Evolutionary conservation across 176 grass and related monocot species (phyloP), one percentile per base, ranked within the genome.

Genomic region (Eragrostis nindensis): DNA sequence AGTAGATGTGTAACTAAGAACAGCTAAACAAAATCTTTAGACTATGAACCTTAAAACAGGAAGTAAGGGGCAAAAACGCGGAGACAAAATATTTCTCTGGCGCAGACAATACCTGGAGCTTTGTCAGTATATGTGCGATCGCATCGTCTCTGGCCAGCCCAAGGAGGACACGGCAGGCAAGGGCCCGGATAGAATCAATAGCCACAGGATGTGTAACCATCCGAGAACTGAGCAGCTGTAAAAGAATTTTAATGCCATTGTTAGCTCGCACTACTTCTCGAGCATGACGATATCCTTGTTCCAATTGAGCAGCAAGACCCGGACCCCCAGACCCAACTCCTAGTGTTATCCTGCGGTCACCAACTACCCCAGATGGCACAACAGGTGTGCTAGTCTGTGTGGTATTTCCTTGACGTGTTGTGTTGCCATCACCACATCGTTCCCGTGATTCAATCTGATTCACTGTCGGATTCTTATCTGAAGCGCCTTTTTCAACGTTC

Each of bases 221-320:
- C 40, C 92, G 80, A 81, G 93, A 87, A 65, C 88, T 81, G 18
- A 99, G 88, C 88, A 99, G 91, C 86, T 95, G 93, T 62, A 99
- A 86, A 69, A 99, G 86, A 83, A 99, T 88, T 66, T 99, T 99
- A 86, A 99, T 99, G 65, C 96, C 96, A 74, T 95, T 99, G 74
- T 99, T 95, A 26, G 96, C 81, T 91, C 96, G 89, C 29, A 99
- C 90, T 78, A 91, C 88, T 90, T 95, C 96, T 70, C 96, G 85
- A 74, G 96, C 96, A 81, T 99, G 96, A 70, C 84, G 92, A 81
- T 99, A 99, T 40, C 79, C 92, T 81, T 95, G 96, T 92, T 99
- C 96, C 86, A 99, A 69, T 85, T 95, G 96, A 78, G 96, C 96
- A 79, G 96, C 96, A 91, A 93, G 96, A 80, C 96, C 96, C 68